Evolutionary conservation across 768 basidiomycete genomes (phyloP).

Genomic region (Rhodotorula babjevae): DNA sequence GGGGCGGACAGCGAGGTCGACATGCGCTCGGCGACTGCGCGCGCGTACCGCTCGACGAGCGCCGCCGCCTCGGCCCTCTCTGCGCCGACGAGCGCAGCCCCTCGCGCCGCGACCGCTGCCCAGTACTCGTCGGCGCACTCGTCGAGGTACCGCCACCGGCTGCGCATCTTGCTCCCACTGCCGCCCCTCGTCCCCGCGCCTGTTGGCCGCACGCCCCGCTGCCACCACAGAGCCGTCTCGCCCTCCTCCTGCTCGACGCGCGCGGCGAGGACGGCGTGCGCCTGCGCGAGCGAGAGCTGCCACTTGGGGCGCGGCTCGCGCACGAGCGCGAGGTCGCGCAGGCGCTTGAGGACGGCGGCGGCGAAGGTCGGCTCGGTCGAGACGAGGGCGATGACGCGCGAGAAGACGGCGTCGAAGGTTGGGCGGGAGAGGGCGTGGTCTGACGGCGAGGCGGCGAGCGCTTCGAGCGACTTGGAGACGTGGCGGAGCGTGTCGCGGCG

Average conservation of each 20-base stretch:
- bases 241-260: neutral
- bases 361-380: neutral
- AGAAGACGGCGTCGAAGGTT: neutral
- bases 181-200: too few species aligned
- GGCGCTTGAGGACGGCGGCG: neutral
- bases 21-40: neutral
- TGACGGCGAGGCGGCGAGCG: neutral
- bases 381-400: neutral
- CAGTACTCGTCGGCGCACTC: slow-evolving; percentile 1
- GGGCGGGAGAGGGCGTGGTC: neutral
- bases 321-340: neutral
- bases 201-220: neutral
- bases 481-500: neutral
- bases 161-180: neutral
- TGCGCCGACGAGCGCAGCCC: neutral
- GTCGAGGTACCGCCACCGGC: neutral
- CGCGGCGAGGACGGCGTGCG: neutral
- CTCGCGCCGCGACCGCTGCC: neutral
- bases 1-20: neutral
- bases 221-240: neutral
- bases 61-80: neutral
- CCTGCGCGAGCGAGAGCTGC: neutral
- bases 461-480: neutral
- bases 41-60: neutral
- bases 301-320: neutral